These are phyloP conservation scores for Pistacia integerrima DNA, from an alignment of 345 rosid species.

Conservation along the genomic window DNA sequence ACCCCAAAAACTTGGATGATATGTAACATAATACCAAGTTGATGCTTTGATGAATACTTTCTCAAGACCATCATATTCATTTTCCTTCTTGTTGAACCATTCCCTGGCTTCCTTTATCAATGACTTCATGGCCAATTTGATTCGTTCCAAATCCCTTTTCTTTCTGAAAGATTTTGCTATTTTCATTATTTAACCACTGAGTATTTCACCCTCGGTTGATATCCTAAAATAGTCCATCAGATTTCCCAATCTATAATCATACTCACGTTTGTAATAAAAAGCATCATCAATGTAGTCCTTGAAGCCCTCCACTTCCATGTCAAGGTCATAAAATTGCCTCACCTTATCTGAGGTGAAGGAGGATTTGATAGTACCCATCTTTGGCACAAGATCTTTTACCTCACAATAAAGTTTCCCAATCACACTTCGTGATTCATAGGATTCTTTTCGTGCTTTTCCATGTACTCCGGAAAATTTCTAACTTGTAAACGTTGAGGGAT, in stretches of 20 bases:
- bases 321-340: constrained; percentile 37
- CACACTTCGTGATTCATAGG: too few relatives aligned
- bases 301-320: constrained; percentile 60
- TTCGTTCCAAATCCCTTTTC: constrained; percentile 39
- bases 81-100: constrained; percentile 36
- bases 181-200: constrained; percentile 48
- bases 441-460: too few relatives aligned
- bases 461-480: too few relatives aligned
- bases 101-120: constrained; percentile 49
- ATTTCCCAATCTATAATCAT: constrained; percentile 43
- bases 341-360: constrained; percentile 42
- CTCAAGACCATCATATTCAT: constrained; percentile 16
- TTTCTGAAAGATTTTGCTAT: constrained; percentile 41
- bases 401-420: too few relatives aligned
- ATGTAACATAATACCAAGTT: constrained; percentile 49
- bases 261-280: constrained; percentile 30
- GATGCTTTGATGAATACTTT: constrained; percentile 44
- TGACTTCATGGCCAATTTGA: constrained; percentile 32
- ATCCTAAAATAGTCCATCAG: not conserved
- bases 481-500: too few relatives aligned
- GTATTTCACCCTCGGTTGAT: constrained; percentile 58
- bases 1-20: constrained; percentile 40
- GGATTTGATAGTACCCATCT: constrained; percentile 7
- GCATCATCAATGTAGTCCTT: constrained; percentile 37
- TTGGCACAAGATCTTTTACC: too few relatives aligned